These are phyloP conservation scores for Fusarium falciforme DNA, from an alignment of 2,329 filamentous ascomycete genomes.

Conservation along the genomic window DNA sequence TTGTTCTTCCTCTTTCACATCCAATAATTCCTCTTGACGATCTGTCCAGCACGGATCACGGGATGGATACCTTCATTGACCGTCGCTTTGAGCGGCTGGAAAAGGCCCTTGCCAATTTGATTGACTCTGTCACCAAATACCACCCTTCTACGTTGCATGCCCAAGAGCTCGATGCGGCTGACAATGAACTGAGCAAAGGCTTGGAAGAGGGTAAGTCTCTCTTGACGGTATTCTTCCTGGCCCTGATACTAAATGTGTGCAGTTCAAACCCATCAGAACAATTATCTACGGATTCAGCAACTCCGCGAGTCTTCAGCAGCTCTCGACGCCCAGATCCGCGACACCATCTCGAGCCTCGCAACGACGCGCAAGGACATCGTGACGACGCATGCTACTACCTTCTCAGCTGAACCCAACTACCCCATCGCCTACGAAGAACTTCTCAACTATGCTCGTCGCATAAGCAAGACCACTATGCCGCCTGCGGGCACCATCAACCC, in stretches of 20 bases:
- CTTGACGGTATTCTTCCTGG: neutral
- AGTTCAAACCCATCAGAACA: conserved; percentile 82
- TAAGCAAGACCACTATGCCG: conserved; percentile 83
- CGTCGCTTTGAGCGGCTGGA: conserved; percentile 74
- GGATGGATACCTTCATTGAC: conserved; percentile 73
- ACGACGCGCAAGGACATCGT: conserved; percentile 79
- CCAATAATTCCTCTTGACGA: neutral
- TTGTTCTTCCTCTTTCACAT: neutral
- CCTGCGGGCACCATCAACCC: conserved; percentile 65
- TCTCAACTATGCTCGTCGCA: conserved; percentile 80
- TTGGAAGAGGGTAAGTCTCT: conserved; percentile 69
- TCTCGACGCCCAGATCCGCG: conserved; percentile 79
- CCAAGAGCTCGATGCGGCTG: conserved; percentile 76
- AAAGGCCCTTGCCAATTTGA: conserved; percentile 73
- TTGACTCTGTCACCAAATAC: conserved; percentile 85
- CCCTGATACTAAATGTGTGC: conserved; percentile 1
- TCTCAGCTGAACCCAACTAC: conserved; percentile 62
- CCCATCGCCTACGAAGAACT: conserved; percentile 78
- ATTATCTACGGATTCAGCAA: conserved; percentile 74
- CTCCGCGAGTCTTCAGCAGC: conserved; percentile 74
- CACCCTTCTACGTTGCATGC: conserved; percentile 78
- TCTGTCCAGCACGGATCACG: neutral
- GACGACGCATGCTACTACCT: conserved; percentile 68
- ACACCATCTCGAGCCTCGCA: conserved; percentile 76
- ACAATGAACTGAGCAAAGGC: conserved; percentile 73